These are phyloP conservation scores for Cladosporium sp. DNA, from an alignment of 2,329 filamentous ascomycete species.

Conservation along the genomic window DNA sequence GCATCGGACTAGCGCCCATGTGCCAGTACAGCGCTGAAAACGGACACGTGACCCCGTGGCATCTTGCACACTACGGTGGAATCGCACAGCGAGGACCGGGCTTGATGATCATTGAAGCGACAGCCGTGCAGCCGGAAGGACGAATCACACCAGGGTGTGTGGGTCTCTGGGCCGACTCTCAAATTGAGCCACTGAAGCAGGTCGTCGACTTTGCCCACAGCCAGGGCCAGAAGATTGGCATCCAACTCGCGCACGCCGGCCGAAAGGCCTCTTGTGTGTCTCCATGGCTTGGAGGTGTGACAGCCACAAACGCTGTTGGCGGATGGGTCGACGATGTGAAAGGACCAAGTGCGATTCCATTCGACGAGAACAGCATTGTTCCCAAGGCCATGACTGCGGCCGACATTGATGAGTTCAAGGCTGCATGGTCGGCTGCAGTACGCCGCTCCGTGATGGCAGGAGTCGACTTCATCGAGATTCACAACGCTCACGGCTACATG, in stretches of 20 bases:
- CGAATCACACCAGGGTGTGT: constrained; percentile 77
- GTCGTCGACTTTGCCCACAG: constrained; percentile 76
- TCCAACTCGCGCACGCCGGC: constrained; percentile 82
- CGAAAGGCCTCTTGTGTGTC: constrained; percentile 58
- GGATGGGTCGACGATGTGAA: constrained; percentile 55
- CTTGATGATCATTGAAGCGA: constrained; percentile 76
- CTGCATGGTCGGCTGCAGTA: constrained; percentile 63
- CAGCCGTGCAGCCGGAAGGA: constrained; percentile 71
- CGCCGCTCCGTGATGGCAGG: constrained; percentile 58
- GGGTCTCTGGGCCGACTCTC: constrained; percentile 80
- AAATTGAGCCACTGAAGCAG: constrained; percentile 69
- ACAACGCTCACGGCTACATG: constrained; percentile 55
- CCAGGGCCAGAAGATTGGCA: constrained; percentile 71
- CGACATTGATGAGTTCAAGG: constrained; percentile 67
- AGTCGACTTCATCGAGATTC: constrained; percentile 76
- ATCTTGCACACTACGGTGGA: constrained; percentile 47
- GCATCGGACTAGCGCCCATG: constrained; percentile 63
- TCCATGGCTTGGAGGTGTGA: constrained; percentile 61
- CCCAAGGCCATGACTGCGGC: constrained; percentile 68
- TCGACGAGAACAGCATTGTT: constrained; percentile 58
- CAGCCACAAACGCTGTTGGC: constrained; percentile 53
- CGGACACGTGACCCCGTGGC: constrained; percentile 67
- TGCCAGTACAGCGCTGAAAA: constrained; percentile 68
- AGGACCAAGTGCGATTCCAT: constrained; percentile 62
- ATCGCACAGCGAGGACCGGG: constrained; percentile 74